These are phyloP conservation scores for Obba rivulosa DNA, from an alignment of 768 basidiomycete species.

Conservation along the genomic window DNA sequence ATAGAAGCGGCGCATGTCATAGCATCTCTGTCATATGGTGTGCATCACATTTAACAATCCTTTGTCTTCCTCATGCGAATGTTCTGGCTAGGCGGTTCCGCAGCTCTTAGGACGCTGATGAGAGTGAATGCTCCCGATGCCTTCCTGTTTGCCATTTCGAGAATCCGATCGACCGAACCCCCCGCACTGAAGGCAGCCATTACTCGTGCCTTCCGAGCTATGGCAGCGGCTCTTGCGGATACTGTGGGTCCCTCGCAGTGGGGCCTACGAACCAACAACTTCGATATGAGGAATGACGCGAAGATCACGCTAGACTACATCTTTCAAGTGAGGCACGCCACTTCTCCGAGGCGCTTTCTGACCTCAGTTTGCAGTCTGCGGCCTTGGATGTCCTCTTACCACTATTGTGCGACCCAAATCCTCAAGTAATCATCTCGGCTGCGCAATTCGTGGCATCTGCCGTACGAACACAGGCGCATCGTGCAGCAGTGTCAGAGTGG, in stretches of 20 bases:
- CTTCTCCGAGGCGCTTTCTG: not conserved
- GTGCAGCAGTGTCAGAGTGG: constrained; percentile 55
- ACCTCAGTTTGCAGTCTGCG: constrained; percentile 35
- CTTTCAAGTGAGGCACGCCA: constrained; percentile 43
- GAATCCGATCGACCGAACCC: constrained; percentile 34
- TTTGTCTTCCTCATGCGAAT: not conserved
- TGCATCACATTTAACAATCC: not conserved
- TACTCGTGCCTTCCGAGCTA: constrained; percentile 55
- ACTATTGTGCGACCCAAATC: constrained; percentile 41
- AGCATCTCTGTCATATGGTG: constrained; percentile 69
- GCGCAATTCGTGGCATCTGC: constrained; percentile 54
- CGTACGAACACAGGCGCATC: constrained; percentile 45
- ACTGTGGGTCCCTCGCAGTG: constrained; percentile 65
- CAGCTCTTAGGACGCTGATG: constrained; percentile 53
- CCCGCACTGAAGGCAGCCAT: constrained; percentile 48
- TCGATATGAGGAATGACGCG: constrained; percentile 42
- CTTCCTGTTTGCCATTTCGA: constrained; percentile 57
- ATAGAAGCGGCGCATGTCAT: constrained; percentile 74
- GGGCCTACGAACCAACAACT: constrained; percentile 47
- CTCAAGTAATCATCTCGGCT: constrained; percentile 42
- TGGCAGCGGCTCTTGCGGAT: constrained; percentile 58
- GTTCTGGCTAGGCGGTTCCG: constrained; percentile 47
- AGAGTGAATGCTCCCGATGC: constrained; percentile 52
- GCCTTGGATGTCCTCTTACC: constrained; percentile 66
- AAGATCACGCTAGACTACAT: constrained; percentile 52